Evolutionary conservation across 768 basidiomycete species (phyloP).

Genomic region (Lactifluus volemus): DNA sequence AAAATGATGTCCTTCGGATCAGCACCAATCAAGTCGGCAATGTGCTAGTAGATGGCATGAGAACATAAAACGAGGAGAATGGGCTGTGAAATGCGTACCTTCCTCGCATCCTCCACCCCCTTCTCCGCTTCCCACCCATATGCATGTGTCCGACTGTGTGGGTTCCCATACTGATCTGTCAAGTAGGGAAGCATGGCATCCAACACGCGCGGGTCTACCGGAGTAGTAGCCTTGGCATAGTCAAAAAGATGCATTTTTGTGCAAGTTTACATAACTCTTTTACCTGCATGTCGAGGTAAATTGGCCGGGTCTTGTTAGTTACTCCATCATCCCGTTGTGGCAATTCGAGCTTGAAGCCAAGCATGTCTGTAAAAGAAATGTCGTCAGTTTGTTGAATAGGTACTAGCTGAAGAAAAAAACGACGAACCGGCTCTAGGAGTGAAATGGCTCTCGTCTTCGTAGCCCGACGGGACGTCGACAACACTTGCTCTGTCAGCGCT

Average conservation of each 20-base stretch:
- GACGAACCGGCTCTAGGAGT: constrained; percentile 57
- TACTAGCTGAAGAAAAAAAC: neutral
- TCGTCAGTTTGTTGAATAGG: neutral
- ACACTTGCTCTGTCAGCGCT: constrained; percentile 75
- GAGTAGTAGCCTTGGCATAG: constrained; percentile 77
- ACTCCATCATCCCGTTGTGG: constrained; percentile 49
- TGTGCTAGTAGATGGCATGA: constrained; percentile 42
- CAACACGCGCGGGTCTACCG: constrained; percentile 92
- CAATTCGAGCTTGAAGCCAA: constrained; percentile 75
- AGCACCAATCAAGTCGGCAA: constrained; percentile 90
- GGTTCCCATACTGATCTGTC: constrained; percentile 95
- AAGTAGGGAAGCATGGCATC: constrained; percentile 95
- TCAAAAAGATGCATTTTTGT: neutral
- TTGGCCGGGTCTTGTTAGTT: constrained; percentile 67
- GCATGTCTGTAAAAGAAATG: constrained; percentile 53
- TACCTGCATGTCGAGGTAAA: constrained; percentile 98
- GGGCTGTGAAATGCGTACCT: constrained; percentile 35
- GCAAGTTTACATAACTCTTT: neutral
- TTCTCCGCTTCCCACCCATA: constrained; percentile 99
- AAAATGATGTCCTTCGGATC: constrained; percentile 94
- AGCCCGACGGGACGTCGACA: constrained; percentile 69
- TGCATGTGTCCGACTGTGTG: constrained; percentile 95
- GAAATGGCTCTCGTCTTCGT: constrained; percentile 61
- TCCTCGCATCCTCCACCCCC: constrained; percentile 86
- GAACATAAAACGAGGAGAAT: neutral